Conservation (phyloP, 1,139 yeast genomes). For the Citeromyces siamensis region DNA sequence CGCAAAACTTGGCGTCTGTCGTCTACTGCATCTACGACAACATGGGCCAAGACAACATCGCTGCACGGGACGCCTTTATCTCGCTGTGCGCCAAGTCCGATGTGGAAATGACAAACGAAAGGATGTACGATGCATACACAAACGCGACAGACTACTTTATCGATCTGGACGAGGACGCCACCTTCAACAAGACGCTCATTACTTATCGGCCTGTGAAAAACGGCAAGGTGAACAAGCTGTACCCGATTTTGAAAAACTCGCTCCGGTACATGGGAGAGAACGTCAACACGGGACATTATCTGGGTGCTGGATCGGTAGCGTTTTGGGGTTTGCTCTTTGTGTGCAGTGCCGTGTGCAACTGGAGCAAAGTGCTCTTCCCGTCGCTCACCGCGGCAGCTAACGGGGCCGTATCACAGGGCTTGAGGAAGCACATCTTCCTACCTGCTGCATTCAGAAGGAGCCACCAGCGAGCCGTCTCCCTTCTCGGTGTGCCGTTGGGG, state of each 20-base stretch:
- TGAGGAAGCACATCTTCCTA: slow-evolving; percentile 30
- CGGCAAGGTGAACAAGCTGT: slow-evolving; percentile 13
- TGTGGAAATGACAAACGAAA: background rate
- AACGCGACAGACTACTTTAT: slow-evolving; percentile 10
- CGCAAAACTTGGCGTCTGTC: background rate
- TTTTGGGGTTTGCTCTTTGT: slow-evolving; percentile 36
- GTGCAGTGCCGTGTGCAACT: slow-evolving; percentile 27
- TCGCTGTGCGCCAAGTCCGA: background rate
- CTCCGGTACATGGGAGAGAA: slow-evolving; percentile 21
- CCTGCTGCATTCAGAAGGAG: slow-evolving; percentile 33
- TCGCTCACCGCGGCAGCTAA: slow-evolving; percentile 20
- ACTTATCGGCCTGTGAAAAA: slow-evolving; percentile 18
- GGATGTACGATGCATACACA: background rate
- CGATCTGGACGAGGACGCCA: slow-evolving; percentile 18
- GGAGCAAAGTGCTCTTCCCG: slow-evolving; percentile 28
- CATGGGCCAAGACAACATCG: background rate
- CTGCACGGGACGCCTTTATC: background rate
- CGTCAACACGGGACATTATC: slow-evolving; percentile 27
- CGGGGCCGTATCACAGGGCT: slow-evolving; percentile 22
- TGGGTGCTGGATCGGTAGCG: slow-evolving; percentile 34
- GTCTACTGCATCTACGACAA: background rate
- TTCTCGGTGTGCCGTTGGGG: slow-evolving; percentile 19
- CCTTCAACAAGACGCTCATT: slow-evolving; percentile 15
- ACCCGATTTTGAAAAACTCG: slow-evolving; percentile 24
- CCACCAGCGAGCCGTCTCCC: slow-evolving; percentile 27